Conservation (phyloP, 164 flowering plant genomes). For the Magnolia officinalis region DNA sequence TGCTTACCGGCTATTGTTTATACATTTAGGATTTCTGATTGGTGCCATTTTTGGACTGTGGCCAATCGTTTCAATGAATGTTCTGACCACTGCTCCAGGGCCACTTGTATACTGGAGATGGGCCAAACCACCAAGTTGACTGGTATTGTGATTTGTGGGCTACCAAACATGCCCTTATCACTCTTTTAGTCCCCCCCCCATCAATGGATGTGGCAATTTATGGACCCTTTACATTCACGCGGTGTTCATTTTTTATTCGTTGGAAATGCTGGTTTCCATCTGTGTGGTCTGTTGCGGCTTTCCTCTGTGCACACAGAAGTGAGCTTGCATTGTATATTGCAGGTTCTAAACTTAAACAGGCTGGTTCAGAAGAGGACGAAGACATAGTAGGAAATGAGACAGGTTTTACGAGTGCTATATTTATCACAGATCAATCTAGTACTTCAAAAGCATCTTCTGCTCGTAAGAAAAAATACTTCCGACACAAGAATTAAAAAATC, state of each 20-base stretch:
- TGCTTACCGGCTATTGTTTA: too few species aligned
- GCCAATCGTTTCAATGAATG: too few species aligned
- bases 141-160: background rate
- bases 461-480: conserved; percentile 11
- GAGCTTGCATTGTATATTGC: conserved; percentile 25
- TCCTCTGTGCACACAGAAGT: conserved; percentile 7
- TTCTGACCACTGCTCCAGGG: too few species aligned
- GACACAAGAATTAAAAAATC: conserved; percentile 16
- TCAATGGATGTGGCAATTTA: background rate
- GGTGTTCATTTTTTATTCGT: background rate
- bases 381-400: conserved; percentile 27
- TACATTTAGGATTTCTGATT: too few species aligned
- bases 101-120: too few species aligned
- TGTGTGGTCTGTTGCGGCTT: background rate
- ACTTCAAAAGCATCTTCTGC: conserved; percentile 30
- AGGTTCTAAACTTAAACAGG: conserved; percentile 35
- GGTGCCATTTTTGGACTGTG: too few species aligned
- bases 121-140: too few species aligned
- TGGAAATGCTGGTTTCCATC: background rate
- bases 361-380: conserved; percentile 15
- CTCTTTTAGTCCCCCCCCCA: background rate
- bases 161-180: background rate
- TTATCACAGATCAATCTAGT: conserved; percentile 47
- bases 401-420: conserved; percentile 54
- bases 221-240: background rate